Conservation (phyloP, 164 flowering plant genomes). For the Vitis vinifera region ASM3070453v1 NC_081813.1:19667501-19668000, state of each 20-base stretch:
- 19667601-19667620: no score
- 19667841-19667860: conserved; percentile 49
- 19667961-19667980: not conserved
- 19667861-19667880: conserved; percentile 66
- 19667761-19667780: not conserved
- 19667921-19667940: not conserved
- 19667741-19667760: conserved; percentile 8
- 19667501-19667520: no score
- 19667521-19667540: no score
- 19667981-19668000: conserved; percentile 78
- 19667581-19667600: no score
- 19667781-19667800: not conserved
- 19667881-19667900: conserved; percentile 68
- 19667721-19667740: not conserved
- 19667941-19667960: not conserved
- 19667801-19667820: not conserved
- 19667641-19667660: no score
- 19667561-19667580: no score
- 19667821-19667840: not conserved
- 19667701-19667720: no score
- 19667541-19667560: no score
- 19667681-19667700: no score
- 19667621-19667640: no score
- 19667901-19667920: conserved; percentile 9
- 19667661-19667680: no score